A percentile compares a stretch with the other conserved stretches of the same genome.
These are phyloP conservation scores for Carallia brachiata DNA, from an alignment of 345 rosid genomes.

Conservation along the genomic window DNA sequence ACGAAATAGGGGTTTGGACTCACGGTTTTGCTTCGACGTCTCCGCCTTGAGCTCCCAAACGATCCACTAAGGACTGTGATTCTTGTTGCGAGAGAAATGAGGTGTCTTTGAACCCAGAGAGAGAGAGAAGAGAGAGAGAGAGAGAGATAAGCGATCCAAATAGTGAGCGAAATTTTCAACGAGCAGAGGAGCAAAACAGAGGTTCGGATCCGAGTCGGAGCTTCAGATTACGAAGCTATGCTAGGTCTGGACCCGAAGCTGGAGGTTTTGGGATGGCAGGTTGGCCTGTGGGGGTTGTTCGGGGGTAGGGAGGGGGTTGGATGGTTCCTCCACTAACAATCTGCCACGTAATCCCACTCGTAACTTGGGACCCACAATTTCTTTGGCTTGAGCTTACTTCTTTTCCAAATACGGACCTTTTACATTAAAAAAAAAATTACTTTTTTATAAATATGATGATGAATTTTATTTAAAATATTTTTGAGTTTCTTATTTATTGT, in stretches of 20 bases:
- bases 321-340: slow-evolving; percentile 1
- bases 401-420: too few species aligned
- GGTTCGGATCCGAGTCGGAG: slow-evolving; percentile 31
- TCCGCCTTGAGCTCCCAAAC: slow-evolving; percentile 27
- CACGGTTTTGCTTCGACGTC: slow-evolving; percentile 32
- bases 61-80: slow-evolving; percentile 31
- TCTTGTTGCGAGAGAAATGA: slow-evolving; percentile 8
- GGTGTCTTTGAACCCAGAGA: slow-evolving; percentile 6
- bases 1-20: slow-evolving; percentile 26
- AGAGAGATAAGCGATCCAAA: slow-evolving; percentile 45
- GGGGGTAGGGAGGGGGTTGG: slow-evolving; percentile 14
- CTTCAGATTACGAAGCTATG: not conserved
- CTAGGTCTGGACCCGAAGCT: slow-evolving; percentile 38
- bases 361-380: too few species aligned
- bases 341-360: too few species aligned
- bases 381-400: too few species aligned
- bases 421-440: too few species aligned
- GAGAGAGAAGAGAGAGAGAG: slow-evolving; percentile 23
- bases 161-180: slow-evolving; percentile 55
- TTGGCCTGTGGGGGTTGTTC: slow-evolving; percentile 22
- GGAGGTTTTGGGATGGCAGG: not conserved
- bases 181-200: slow-evolving; percentile 45
- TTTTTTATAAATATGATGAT: too few species aligned
- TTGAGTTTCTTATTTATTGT: too few species aligned
- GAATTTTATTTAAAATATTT: too few species aligned